Evolutionary conservation across 768 basidiomycete species (phyloP).

Genomic region (Termitomyces sp.): DNA sequence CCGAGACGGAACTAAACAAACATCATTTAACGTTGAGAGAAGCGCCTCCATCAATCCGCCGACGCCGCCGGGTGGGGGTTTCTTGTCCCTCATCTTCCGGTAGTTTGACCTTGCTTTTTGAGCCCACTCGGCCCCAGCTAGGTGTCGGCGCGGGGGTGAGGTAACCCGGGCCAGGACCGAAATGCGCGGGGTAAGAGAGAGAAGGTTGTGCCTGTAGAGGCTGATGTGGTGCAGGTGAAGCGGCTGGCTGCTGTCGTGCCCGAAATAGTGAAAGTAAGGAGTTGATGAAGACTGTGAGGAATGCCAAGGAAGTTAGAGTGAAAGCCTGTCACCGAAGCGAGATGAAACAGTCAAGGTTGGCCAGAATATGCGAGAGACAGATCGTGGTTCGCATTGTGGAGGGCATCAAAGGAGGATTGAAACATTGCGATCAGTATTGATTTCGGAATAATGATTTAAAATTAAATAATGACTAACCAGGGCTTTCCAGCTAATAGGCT

Average conservation of each 20-base stretch:
- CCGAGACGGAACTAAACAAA: neutral
- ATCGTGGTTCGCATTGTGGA: neutral
- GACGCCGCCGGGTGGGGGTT: conserved; percentile 43
- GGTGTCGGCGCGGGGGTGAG: conserved; percentile 45
- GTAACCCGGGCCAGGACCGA: conserved; percentile 32
- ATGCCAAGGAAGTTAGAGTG: conserved; percentile 68
- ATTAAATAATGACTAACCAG: conserved; percentile 48
- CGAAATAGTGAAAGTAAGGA: conserved; percentile 75
- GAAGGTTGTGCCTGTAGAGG: conserved; percentile 20
- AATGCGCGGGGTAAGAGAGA: conserved; percentile 39
- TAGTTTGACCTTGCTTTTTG: conserved; percentile 25
- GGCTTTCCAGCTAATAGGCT: conserved; percentile 97
- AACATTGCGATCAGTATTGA: conserved; percentile 10
- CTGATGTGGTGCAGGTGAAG: conserved; percentile 24
- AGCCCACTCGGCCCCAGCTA: conserved; percentile 37
- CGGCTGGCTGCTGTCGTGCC: conserved; percentile 48
- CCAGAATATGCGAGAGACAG: neutral
- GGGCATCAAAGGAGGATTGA: neutral
- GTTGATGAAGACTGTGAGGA: conserved; percentile 78
- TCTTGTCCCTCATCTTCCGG: conserved; percentile 34
- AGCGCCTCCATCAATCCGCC: conserved; percentile 45
- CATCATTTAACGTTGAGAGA: conserved; percentile 46
- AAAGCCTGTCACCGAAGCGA: conserved; percentile 43
- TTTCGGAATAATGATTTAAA: neutral
- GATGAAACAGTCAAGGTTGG: neutral